phyloP scores from a whole-genome alignment of 1,284 basidiomycete genomes.

The Rhodofomes roseus region DNA sequence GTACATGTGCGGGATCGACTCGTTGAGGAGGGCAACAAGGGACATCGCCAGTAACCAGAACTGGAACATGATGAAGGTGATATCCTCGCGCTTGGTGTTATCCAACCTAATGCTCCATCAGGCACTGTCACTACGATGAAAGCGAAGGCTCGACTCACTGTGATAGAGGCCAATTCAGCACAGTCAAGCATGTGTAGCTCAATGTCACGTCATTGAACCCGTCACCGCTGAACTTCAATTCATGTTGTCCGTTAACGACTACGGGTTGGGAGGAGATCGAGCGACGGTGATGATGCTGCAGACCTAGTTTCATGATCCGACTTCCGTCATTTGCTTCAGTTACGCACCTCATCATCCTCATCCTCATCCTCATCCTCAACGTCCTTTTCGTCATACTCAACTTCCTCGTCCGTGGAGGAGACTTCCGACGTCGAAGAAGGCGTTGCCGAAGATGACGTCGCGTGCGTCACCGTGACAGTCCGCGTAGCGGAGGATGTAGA shows the following conservation, averaged over 20 bases:
- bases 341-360: not conserved
- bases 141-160: constrained; percentile 39
- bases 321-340: not conserved
- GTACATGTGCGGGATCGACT: constrained; percentile 75
- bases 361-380: not conserved
- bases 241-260: constrained; percentile 7
- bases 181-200: constrained; percentile 45
- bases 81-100: constrained; percentile 73
- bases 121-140: not conserved
- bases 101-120: constrained; percentile 41
- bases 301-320: not conserved
- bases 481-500: not conserved
- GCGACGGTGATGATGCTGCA: not conserved
- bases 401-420: not conserved
- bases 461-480: constrained; percentile 11
- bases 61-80: constrained; percentile 74
- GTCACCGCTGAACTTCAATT: constrained; percentile 34
- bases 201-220: constrained; percentile 39
- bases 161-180: constrained; percentile 64
- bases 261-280: not conserved
- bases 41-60: constrained; percentile 81
- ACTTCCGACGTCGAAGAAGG: constrained; percentile 7
- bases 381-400: not conserved
- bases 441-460: constrained; percentile 1
- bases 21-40: constrained; percentile 70